Evolutionary conservation across 1,139 yeast species (phyloP), one percentile per base, ranked within the genome.

Genomic region (Candida buenavistaensis): DNA sequence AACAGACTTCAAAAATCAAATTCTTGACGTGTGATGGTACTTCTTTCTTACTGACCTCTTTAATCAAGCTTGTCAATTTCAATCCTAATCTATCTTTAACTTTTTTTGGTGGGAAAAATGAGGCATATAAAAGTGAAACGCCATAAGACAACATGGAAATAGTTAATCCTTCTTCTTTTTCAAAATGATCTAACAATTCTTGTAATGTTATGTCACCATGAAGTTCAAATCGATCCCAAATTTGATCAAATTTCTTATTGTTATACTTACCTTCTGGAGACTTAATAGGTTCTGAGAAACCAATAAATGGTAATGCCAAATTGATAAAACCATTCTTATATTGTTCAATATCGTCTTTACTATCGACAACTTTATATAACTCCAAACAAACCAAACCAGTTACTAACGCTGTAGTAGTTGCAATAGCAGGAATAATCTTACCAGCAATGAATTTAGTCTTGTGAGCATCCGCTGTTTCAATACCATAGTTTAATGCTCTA

Each of bases 381-480:
- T 92, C 99, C 49, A 92, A 70, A 54, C 95, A 87, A 26, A 89
- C 95, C 52, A 92, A 72, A 29, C 99, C 99, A 5, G 98, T 88
- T 10, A 92, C 97, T 50, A 90, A 71, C 9, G 97, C 95, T 14
- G 99, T 92, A 4, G 99, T 94, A 2, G 99, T 92, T 24, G 98
- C 98, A 69, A 92, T 92, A 12, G 98, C 98, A 9, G 99, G 99
- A 48, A 92, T 90, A 48, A 92, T 92, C 62, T 94, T 82, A 37
- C 97, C 97, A 11, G 95, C 95, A 57, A 84, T 84, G 46, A 84
- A 82, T 57, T 85, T 85, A 21, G 94, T 85, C 64, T 81, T 83
- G 36, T 76, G 76, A 39, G 77, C 78, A 55, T 82, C 94, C 20
- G 84, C 92, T 43, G 84, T 62, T 51, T 84, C 92, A 51, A 92